A percentile compares a stretch with the other conserved stretches of the same genome.
Evolutionary conservation across 352 stramenopile species (phyloP).

Genomic region (Halophytophthora batemanensis): DNA sequence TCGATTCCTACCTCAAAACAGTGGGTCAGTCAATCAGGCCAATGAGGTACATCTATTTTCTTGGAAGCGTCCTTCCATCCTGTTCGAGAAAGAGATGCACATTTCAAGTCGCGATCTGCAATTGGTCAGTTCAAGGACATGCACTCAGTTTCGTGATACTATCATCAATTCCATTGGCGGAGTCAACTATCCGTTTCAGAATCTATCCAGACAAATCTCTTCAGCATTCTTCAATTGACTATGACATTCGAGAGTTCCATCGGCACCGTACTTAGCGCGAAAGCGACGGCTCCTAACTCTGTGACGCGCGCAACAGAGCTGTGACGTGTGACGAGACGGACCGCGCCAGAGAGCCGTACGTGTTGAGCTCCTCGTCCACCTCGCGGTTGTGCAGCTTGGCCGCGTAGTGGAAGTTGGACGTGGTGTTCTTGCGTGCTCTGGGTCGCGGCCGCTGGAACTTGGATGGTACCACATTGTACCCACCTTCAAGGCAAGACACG

Average conservation of each 20-base stretch:
- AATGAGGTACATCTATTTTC: slow-evolving; percentile 20
- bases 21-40: background rate
- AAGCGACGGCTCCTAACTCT: slow-evolving; percentile 11
- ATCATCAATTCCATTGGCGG: too few relatives aligned
- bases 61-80: slow-evolving; percentile 5
- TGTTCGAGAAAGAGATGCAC: too few relatives aligned
- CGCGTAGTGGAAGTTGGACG: slow-evolving; percentile 52
- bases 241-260: background rate
- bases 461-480: slow-evolving; percentile 80
- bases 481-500: slow-evolving; percentile 94
- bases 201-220: background rate
- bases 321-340: slow-evolving; percentile 63
- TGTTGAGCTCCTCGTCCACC: slow-evolving; percentile 47
- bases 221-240: slow-evolving; percentile 3
- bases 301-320: slow-evolving; percentile 41
- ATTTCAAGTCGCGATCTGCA: too few relatives aligned
- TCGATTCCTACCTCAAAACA: too few relatives aligned
- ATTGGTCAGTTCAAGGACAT: background rate
- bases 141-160: too few relatives aligned
- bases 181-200: too few relatives aligned
- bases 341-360: slow-evolving; percentile 53
- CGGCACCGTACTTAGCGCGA: background rate
- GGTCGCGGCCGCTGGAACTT: slow-evolving; percentile 38
- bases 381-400: slow-evolving; percentile 51
- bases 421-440: slow-evolving; percentile 25